Evolutionary conservation across 139 green algal genomes (phyloP), one percentile per base, ranked within the genome.

Genomic region (Coelastrella sp.): DNA sequence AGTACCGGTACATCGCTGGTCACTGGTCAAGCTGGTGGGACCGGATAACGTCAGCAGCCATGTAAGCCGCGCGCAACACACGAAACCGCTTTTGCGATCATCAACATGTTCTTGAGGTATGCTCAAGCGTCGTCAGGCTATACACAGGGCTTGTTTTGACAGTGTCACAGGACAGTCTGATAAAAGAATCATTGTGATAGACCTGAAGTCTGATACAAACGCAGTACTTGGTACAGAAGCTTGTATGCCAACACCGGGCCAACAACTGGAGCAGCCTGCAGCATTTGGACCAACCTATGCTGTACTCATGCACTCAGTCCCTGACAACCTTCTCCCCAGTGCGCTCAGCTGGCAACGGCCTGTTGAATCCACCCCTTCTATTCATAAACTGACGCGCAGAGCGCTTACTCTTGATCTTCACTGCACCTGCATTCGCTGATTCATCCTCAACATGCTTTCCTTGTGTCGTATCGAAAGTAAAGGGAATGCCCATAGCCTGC

Each of bases 331-430:
- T 97, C 85, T 97, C 82, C 6, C 90, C 89, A 1, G 96, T 97
- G 11, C 84, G 84, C 89, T 99, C 97, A 0, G 92, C 93, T 7
- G 97, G 96, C 87, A 99, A 90, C 4, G 95, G 94, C 7, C 96
- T 88, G 91, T 99, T 99, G 94, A 99, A 99, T 6, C 97, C 97
- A 8, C 97, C 97, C 91, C 94, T 92, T 19, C 97, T 87, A 93
- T 99, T 99, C 97, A 99, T 99, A 92, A 97, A 99, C 94, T 99
- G 97, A 57, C 97, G 89, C 1, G 95, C 97, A 8, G 91, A 87
- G 0, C 97, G 94, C 60, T 90, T 97, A 63, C 94, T 95, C 89
- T 96, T 97, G 25, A 94, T 91, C 70, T 96, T 95, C 17, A 97
- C 89, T 12, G 90, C 95, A 0, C 95, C 94, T 15, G 88, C 87